Conservation (phyloP, 106 monocot species). For the Apostasia ramifera region DNA sequence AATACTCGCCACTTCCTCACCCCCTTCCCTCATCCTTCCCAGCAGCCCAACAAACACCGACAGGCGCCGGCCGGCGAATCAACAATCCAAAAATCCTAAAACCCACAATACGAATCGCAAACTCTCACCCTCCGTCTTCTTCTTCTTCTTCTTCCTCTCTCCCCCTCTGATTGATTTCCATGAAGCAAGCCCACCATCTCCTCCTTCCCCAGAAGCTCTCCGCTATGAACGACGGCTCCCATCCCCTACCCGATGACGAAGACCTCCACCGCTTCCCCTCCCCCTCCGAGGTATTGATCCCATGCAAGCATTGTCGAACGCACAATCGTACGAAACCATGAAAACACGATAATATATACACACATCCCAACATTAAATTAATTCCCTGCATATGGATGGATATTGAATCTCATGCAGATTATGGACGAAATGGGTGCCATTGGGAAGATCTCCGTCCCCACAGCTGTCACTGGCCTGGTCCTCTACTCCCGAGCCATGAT, state of each 20-base stretch:
- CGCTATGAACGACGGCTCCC: conserved; percentile 5
- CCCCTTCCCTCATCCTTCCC: too few species aligned
- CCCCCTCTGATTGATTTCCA: background rate
- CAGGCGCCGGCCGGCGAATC: too few species aligned
- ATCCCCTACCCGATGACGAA: background rate
- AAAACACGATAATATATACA: background rate
- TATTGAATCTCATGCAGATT: conserved; percentile 22
- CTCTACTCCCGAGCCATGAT: conserved; percentile 82
- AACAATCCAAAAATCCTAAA: too few species aligned
- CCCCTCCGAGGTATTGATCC: conserved; percentile 29
- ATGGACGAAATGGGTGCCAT: conserved; percentile 56
- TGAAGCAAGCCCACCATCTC: background rate
- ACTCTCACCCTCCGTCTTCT: background rate
- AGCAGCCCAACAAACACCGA: too few species aligned
- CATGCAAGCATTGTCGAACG: too few species aligned
- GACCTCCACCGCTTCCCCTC: conserved; percentile 35
- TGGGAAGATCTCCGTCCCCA: conserved; percentile 56
- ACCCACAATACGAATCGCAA: too few species aligned
- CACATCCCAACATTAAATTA: background rate
- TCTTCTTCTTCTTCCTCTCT: background rate
- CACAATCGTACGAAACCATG: background rate
- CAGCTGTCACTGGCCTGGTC: conserved; percentile 70
- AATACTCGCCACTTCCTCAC: too few species aligned
- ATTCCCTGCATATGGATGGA: background rate
- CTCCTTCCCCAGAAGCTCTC: conserved; percentile 14